Percentiles rank a stretch among this genome's conserved stretches.
Conservation (phyloP, 2,329 filamentous ascomycete genomes). For the Epichloe uncinata region DNA sequence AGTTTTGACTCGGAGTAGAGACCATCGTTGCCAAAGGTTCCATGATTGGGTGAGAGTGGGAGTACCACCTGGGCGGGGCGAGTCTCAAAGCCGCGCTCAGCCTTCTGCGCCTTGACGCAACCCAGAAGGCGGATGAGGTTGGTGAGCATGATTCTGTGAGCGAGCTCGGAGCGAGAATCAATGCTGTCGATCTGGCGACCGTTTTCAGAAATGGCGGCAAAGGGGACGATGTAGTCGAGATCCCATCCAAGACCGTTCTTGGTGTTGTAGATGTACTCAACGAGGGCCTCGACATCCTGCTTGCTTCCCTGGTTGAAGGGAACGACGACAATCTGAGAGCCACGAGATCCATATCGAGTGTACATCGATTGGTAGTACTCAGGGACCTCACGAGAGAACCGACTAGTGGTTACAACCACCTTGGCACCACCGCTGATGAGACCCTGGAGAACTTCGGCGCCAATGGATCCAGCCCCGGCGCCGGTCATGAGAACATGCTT, state of each 20-base stretch:
- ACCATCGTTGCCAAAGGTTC: slow-evolving; percentile 94
- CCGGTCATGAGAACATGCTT: slow-evolving; percentile 98
- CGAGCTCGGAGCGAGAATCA: slow-evolving; percentile 94
- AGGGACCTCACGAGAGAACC: slow-evolving; percentile 95
- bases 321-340: slow-evolving; percentile 93
- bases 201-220: slow-evolving; percentile 95
- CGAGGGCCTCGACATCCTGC: slow-evolving; percentile 86
- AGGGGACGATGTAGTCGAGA: slow-evolving; percentile 88
- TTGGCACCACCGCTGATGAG: slow-evolving; percentile 93
- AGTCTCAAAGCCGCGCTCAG: slow-evolving; percentile 77
- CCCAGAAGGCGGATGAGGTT: slow-evolving; percentile 89
- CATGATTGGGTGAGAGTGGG: slow-evolving; percentile 93
- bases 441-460: slow-evolving; percentile 90
- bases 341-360: slow-evolving; percentile 79
- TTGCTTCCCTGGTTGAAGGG: slow-evolving; percentile 99
- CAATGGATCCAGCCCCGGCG: slow-evolving; percentile 93
- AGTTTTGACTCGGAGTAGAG: slow-evolving; percentile 98
- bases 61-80: slow-evolving; percentile 93
- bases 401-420: slow-evolving; percentile 90
- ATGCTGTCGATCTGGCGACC: slow-evolving; percentile 94
- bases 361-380: slow-evolving; percentile 99
- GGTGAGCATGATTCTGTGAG: slow-evolving; percentile 97
- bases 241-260: slow-evolving; percentile 98
- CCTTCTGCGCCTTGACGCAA: slow-evolving; percentile 81
- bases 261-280: slow-evolving; percentile 91